These are phyloP conservation scores for Fusarium sterilihyphosum DNA, from an alignment of 2,329 filamentous ascomycete genomes.

Conservation along the genomic window DNA sequence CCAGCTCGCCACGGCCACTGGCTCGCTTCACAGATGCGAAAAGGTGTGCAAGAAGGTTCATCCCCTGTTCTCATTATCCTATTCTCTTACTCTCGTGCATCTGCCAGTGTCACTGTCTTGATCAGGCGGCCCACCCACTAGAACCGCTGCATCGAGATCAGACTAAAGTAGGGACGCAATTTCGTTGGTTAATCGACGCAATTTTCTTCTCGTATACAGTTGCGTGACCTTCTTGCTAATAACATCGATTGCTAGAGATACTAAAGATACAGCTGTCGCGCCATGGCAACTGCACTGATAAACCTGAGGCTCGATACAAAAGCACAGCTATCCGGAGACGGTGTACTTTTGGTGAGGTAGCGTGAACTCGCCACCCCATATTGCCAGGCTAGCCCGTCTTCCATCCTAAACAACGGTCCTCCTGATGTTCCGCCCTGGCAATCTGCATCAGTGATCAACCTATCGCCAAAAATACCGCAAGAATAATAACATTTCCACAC, in stretches of 20 bases:
- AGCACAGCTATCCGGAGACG: neutral
- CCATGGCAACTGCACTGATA: neutral
- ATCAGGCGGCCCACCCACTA: rapidly evolving
- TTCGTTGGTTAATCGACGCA: neutral
- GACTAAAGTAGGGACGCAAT: too few relatives aligned
- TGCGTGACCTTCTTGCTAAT: neutral
- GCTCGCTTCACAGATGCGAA: neutral
- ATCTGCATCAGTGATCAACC: slow-evolving; percentile 3
- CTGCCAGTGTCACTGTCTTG: neutral
- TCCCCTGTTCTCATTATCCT: neutral
- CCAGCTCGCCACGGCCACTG: neutral
- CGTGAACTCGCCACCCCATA: slow-evolving; percentile 3
- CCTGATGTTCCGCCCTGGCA: neutral
- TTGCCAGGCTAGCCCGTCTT: neutral
- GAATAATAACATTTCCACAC: neutral
- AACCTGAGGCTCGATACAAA: slow-evolving; percentile 3
- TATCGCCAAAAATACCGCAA: neutral
- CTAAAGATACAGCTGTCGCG: neutral
- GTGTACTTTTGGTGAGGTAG: rapidly evolving
- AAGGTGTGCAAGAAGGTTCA: neutral
- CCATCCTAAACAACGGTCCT: slow-evolving; percentile 4
- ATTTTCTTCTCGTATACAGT: neutral
- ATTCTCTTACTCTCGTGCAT: neutral
- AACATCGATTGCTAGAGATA: rapidly evolving
- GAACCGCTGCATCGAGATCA: too few relatives aligned